phyloP scores from a whole-genome alignment of 805 yeast species.

The Metschnikowia hibisci region DNA sequence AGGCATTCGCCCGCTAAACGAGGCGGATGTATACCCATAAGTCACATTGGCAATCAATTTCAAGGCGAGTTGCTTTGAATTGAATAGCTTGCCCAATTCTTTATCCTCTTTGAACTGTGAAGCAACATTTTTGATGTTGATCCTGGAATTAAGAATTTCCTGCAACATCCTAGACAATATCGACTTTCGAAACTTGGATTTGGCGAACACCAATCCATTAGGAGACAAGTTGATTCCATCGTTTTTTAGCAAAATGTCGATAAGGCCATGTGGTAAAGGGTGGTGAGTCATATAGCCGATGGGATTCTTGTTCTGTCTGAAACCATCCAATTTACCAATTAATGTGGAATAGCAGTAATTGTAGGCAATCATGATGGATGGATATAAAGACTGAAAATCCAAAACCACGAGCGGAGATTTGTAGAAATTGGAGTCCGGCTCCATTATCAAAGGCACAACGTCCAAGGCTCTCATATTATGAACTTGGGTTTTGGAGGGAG shows the following conservation, averaged over 20 bases:
- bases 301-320: slow-evolving; percentile 42
- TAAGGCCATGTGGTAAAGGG: slow-evolving; percentile 50
- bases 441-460: slow-evolving; percentile 87
- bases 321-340: slow-evolving; percentile 57
- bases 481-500: slow-evolving; percentile 80
- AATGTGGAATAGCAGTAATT: slow-evolving; percentile 80
- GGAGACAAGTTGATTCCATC: slow-evolving; percentile 65
- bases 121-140: slow-evolving; percentile 76
- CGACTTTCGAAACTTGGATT: slow-evolving; percentile 62
- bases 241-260: slow-evolving; percentile 50
- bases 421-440: slow-evolving; percentile 80
- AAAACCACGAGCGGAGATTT: slow-evolving; percentile 86
- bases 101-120: slow-evolving; percentile 40
- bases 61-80: slow-evolving; percentile 79
- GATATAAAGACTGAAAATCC: slow-evolving; percentile 92
- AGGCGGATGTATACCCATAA: slow-evolving; percentile 92
- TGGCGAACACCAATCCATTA: slow-evolving; percentile 79
- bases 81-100: slow-evolving; percentile 52
- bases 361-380: slow-evolving; percentile 99
- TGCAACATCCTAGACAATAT: slow-evolving; percentile 77
- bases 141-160: slow-evolving; percentile 76
- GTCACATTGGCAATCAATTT: slow-evolving; percentile 93
- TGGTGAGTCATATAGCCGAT: slow-evolving; percentile 52
- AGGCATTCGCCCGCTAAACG: slow-evolving; percentile 97
- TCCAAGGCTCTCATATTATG: slow-evolving; percentile 82